Base-by-base conservation (phyloP, 805 yeast species). In the Barnettozyma siamensis region DNA sequence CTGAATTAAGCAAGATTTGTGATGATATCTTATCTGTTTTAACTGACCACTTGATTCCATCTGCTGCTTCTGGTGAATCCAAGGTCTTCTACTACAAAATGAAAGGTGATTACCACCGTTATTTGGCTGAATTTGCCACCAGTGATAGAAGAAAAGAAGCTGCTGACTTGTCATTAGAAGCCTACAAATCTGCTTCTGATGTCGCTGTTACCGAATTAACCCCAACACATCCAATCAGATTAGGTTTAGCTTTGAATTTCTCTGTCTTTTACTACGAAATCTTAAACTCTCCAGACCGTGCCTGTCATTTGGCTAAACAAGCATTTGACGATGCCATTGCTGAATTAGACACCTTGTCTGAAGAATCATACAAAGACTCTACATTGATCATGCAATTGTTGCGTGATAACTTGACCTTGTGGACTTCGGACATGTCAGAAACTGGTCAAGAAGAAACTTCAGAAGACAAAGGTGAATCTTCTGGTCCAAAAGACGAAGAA, bases 31-130 rank as follows among this genome's bases (percentile, higher is more conserved):
- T 93, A 60, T 72, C 81, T 32, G 96, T 91, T 48, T 78, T 93
- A 64, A 81, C 88, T 53, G 76, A 85, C 59, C 94, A 88, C 67
- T 81, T 91, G 67, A 88, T 91, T 60, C 89, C 96, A 54, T 75
- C 91, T 49, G 97, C 98, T 49, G 87, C 83, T 64, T 80, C 95
- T 53, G 97, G 97, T 60, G 99, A 93, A 72, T 88, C 96, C 38
- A 88, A 91, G 76, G 98, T 91, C 43, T 91, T 91, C 70, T 91
- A 91, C 78, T 88, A 87, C 75, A 91, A 91, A 79, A 91, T 91
- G 98, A 91, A 91, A 75, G 99, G 98, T 76, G 99, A 91, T 69
- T 91, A 91, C 76, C 95, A 89, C 76, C 95, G 99, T 76, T 91
- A 91, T 70, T 78, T 91, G 71, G 97, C 97, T 49, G 99, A 91